Evolutionary conservation across 1,284 basidiomycete genomes (phyloP).

Genomic region (Ustilago trichophora): DNA sequence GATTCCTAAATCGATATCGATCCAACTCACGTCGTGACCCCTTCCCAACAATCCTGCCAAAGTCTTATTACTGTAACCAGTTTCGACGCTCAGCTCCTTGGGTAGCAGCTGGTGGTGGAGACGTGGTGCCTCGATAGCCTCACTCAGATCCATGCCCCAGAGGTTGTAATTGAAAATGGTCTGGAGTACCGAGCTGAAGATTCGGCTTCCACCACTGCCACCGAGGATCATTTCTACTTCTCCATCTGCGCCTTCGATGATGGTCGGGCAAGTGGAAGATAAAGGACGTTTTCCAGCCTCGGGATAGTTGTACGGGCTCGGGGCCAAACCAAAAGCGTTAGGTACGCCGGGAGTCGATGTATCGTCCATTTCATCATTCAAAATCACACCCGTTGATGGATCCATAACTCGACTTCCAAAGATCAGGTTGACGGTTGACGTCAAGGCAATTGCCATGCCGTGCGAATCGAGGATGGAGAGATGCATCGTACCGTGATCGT

Average conservation of each 20-base stretch:
- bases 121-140: slow-evolving; percentile 84
- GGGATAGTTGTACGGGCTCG: slow-evolving; percentile 67
- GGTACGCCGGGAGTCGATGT: slow-evolving; percentile 66
- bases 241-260: slow-evolving; percentile 66
- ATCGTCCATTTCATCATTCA: slow-evolving; percentile 69
- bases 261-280: slow-evolving; percentile 66
- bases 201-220: slow-evolving; percentile 67
- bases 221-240: slow-evolving; percentile 66
- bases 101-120: slow-evolving; percentile 80
- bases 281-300: slow-evolving; percentile 66
- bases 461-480: slow-evolving; percentile 66
- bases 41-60: slow-evolving; percentile 34
- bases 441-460: slow-evolving; percentile 68
- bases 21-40: slow-evolving; percentile 46
- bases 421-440: slow-evolving; percentile 68
- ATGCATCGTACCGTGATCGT: slow-evolving; percentile 68
- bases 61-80: slow-evolving; percentile 37
- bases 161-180: slow-evolving; percentile 79
- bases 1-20: slow-evolving; percentile 54
- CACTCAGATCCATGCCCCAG: slow-evolving; percentile 80
- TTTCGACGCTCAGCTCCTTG: slow-evolving; percentile 47
- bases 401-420: slow-evolving; percentile 65
- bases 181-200: slow-evolving; percentile 80
- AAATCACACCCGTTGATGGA: slow-evolving; percentile 49
- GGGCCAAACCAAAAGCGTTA: slow-evolving; percentile 67